A percentile compares a stretch with the other conserved stretches of the same genome.
phyloP scores from a whole-genome alignment of 164 flowering plant genomes.

The Berberis thunbergii region DNA sequence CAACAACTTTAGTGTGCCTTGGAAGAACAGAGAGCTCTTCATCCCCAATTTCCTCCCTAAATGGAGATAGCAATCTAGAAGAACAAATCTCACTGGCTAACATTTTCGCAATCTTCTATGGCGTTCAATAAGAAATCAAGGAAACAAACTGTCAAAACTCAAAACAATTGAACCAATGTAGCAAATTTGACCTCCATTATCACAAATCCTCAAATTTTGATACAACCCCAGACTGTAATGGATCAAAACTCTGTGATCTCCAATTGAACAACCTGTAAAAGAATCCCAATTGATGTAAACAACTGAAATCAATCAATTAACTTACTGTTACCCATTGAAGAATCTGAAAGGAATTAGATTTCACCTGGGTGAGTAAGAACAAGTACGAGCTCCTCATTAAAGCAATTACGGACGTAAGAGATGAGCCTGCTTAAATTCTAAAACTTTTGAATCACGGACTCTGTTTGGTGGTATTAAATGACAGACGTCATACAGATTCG shows the following conservation, averaged over 20 bases:
- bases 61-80: slow-evolving; percentile 54
- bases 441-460: slow-evolving; percentile 22
- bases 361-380: no score
- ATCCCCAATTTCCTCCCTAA: slow-evolving; percentile 77
- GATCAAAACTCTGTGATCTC: background rate
- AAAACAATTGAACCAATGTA: background rate
- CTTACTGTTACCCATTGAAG: no score
- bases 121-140: background rate
- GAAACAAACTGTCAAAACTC: background rate
- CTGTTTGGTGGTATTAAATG: slow-evolving; percentile 27
- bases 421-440: background rate
- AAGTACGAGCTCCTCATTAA: no score
- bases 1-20: slow-evolving; percentile 88
- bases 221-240: no score
- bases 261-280: background rate
- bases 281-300: background rate
- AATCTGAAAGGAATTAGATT: no score
- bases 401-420: background rate
- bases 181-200: slow-evolving; percentile 4
- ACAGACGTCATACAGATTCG: background rate
- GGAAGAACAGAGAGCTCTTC: slow-evolving; percentile 92
- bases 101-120: slow-evolving; percentile 24
- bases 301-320: no score
- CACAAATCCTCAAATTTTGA: no score
- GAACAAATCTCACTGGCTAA: slow-evolving; percentile 58